Evolutionary conservation across 73 alveolate genomes (phyloP).

Genomic region (Stentor coeruleus): DNA sequence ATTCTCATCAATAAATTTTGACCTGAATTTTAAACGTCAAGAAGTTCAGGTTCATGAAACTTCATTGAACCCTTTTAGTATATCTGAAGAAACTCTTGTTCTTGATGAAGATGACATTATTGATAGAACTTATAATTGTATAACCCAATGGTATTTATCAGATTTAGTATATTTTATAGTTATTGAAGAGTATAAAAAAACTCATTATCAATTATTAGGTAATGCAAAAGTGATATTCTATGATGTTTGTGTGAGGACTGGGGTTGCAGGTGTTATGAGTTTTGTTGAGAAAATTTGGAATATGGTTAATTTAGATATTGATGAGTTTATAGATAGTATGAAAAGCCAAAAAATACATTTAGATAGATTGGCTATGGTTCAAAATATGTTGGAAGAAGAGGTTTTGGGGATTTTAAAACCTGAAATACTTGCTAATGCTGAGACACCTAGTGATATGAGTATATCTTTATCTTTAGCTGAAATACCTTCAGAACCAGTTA

Average conservation of each 20-base stretch:
- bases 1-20: background rate
- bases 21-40: background rate
- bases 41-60: too few species aligned
- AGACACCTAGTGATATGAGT: background rate
- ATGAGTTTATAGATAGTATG: too few species aligned
- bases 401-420: too few species aligned
- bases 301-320: background rate
- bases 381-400: too few species aligned
- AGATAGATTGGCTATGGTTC: too few species aligned
- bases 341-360: too few species aligned
- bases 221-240: too few species aligned
- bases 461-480: background rate
- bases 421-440: background rate
- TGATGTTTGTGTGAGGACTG: background rate
- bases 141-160: background rate
- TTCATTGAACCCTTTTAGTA: background rate
- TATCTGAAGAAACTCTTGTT: background rate
- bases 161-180: background rate
- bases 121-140: background rate
- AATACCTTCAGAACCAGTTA: background rate
- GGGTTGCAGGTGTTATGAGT: background rate
- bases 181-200: background rate
- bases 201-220: background rate
- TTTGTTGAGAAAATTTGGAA: background rate
- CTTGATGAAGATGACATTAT: background rate